Evolutionary conservation across 352 stramenopile genomes (phyloP).

Genomic region (Peronospora farinosa): DNA sequence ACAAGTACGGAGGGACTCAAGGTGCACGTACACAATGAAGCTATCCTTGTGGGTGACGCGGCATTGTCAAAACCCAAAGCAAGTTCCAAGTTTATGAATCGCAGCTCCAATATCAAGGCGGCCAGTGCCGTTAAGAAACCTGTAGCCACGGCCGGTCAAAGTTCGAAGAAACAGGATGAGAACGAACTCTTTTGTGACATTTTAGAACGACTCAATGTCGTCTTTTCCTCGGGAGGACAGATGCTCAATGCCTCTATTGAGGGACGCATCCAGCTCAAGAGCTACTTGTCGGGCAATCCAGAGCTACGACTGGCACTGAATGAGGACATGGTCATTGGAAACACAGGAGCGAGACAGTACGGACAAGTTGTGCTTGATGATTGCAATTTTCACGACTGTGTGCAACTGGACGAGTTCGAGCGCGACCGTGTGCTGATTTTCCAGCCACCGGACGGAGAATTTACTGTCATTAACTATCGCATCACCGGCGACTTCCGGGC

Average conservation of each 20-base stretch:
- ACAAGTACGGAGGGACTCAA: constrained; percentile 97
- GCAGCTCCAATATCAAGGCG: constrained; percentile 71
- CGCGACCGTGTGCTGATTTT: constrained; percentile 84
- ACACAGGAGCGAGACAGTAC: constrained; percentile 75
- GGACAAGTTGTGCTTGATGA: constrained; percentile 94
- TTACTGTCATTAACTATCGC: constrained; percentile 95
- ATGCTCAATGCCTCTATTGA: constrained; percentile 98
- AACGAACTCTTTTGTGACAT: constrained; percentile 99
- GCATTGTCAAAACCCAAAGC: constrained; percentile 86
- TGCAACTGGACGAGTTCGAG: constrained; percentile 95
- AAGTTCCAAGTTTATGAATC: constrained; percentile 82
- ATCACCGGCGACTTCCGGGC: constrained; percentile 95
- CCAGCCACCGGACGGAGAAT: constrained; percentile 70
- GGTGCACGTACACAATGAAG: constrained; percentile 97
- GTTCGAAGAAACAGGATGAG: constrained; percentile 81
- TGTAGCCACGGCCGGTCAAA: constrained; percentile 61
- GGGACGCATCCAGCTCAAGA: constrained; percentile 97
- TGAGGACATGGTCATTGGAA: constrained; percentile 94
- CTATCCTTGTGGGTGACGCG: constrained; percentile 89
- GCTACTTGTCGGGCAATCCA: constrained; percentile 97
- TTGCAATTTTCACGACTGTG: constrained; percentile 99
- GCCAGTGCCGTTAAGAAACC: constrained; percentile 88
- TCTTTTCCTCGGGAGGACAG: constrained; percentile 95
- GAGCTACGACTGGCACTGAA: constrained; percentile 94
- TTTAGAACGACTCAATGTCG: constrained; percentile 94